Base-by-base conservation (phyloP, 805 yeast species). In the Crinitomyces ghanaensis region DNA sequence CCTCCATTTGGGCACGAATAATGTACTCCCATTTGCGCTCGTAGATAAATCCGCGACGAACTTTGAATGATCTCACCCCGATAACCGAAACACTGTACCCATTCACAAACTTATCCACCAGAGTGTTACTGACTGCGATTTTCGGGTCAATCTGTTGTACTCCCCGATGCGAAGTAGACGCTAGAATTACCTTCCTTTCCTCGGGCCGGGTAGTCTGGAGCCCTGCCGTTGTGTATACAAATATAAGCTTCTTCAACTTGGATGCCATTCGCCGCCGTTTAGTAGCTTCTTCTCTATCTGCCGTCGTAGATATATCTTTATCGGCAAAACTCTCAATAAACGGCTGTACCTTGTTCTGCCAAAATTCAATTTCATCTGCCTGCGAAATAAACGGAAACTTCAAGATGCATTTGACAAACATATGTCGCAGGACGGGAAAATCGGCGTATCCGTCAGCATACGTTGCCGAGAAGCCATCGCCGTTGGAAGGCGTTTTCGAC, bases 281-380 rank as follows among this genome's bases (percentile, higher is more conserved):
- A 2, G 84, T 72, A n/a, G 71, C 60, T 40, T 79, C 83, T 11
- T 74, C 77, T 20, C 95, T 62, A 44, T 83, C 95, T 26, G 71
- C 70, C 17, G 86, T 69, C 37, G 74, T 70, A 41, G 85, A 74
- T 31, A 88, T 72, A 27, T 73, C 71, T 51, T 82, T 73, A 14
- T 66, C 58, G 54, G 81, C 77, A 59, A 91, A 76, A 35, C 77
- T 70, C 50, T 85, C 93, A 48, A 78, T 70, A 48, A 86, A 83
- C 17, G 76, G 75, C 56, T 86, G 95, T 0, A 85, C 75, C 30
- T 77, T 76, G 29, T 61, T 64, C 32, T 72, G 71, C 95, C 96
- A 88, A 48, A 88, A 82, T 32, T 72, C 72, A 27, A 68, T 67
- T 28, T 70, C 65, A 26, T 66, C 57, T 1, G 63, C 45, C 31